Percentiles rank a stretch among this genome's conserved stretches.
phyloP scores from a whole-genome alignment of 768 basidiomycete species.

The Chalciporus sphaerocephalus region DNA sequence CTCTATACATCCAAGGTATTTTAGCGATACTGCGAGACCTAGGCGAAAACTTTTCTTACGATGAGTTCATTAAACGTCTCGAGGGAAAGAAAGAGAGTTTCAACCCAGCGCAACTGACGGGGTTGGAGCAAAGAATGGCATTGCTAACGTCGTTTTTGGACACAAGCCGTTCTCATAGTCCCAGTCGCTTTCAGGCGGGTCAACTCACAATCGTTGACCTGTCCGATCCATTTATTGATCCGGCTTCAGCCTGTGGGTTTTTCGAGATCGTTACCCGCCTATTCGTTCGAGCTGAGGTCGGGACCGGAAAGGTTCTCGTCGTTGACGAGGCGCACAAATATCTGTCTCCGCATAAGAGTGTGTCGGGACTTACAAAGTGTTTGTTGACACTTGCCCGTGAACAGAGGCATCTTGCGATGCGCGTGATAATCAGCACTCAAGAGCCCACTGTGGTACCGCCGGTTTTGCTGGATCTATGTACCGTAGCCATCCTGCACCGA shows the following conservation, averaged over 20 bases:
- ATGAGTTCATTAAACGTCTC: constrained; percentile 45
- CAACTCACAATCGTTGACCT: constrained; percentile 66
- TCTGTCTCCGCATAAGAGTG: constrained; percentile 42
- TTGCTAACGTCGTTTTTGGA: constrained; percentile 57
- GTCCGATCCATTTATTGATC: constrained; percentile 70
- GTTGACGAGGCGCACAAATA: constrained; percentile 81
- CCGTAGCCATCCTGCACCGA: constrained; percentile 60
- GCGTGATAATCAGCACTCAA: constrained; percentile 72
- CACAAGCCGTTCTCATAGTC: constrained; percentile 4
- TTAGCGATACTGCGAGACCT: constrained; percentile 64
- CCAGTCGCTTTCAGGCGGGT: constrained; percentile 48
- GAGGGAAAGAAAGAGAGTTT: constrained; percentile 46
- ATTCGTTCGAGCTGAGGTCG: constrained; percentile 57
- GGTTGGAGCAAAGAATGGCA: constrained; percentile 60
- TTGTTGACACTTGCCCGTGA: constrained; percentile 59
- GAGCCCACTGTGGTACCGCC: constrained; percentile 73
- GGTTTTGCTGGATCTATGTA: constrained; percentile 62
- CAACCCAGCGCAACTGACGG: constrained; percentile 50
- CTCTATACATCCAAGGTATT: constrained; percentile 66
- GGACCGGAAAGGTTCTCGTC: constrained; percentile 63
- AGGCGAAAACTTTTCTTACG: constrained; percentile 54
- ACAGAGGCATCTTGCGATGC: constrained; percentile 68
- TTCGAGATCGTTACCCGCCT: constrained; percentile 67
- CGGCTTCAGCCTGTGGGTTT: constrained; percentile 59
- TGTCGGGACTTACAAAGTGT: constrained; percentile 53